Base-by-base conservation (phyloP, 805 yeast genomes). In the Metschnikowia koreensis region DNA sequence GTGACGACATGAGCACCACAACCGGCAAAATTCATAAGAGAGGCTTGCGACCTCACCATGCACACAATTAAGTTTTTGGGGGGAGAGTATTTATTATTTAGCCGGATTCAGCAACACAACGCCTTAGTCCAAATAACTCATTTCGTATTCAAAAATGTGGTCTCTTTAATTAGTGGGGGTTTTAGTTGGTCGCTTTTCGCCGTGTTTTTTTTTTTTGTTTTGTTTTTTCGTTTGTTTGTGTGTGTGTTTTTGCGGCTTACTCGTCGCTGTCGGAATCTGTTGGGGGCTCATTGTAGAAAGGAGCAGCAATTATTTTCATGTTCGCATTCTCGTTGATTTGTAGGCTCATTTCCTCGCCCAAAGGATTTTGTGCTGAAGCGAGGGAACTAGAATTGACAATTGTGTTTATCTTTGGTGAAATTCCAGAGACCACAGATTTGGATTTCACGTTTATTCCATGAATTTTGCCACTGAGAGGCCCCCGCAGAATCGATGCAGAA, bases 231-330 rank as follows among this genome's bases (percentile, higher is more conserved):
- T 12, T 12, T 38, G 8, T 22, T 22, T 4, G 22, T 22, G 2
- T 22, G 22, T 22, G 2, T 22, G 22, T 22, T 2, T 22, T 22
- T 22, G 22, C 22, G 22, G 22, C 22, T 43, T n/a, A 48, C 16
- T 45, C 52, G 42, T 47, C 54, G 46, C 46, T 46, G 52, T 68
- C 73, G 7, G 69, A 63, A 53, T 71, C 75, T 37, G 65, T 61
- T 6, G 76, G 76, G 2, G 77, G 78, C 29, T 66, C 66, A 46
- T 62, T 63, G 60, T 71, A 72, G 49, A 66, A 71, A 22, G 76
- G 75, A 13, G 70, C 67, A 17, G 75, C 73, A 16, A 72, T 66
- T 8, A 71, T 63, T 6, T 69, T 66, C 63, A 59, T 55, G 47
- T 48, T 54, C 7, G 58, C 61, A 44, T 37, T 46, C 17, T 38